Conservation (phyloP, 345 rosid species). For the Clarkia xantiana region DNA sequence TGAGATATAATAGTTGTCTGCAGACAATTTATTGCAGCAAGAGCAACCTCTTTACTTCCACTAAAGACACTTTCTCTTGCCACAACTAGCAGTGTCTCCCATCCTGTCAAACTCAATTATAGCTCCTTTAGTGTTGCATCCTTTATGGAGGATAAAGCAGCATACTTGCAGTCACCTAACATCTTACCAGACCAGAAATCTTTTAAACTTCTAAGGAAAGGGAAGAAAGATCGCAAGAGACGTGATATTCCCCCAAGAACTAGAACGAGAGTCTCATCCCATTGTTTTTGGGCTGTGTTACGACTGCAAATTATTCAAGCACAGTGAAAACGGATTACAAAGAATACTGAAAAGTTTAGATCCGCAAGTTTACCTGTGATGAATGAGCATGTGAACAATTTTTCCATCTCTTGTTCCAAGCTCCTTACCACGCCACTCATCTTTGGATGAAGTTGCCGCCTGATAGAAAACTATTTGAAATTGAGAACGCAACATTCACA, state of each 20-base stretch:
- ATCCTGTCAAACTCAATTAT: constrained; percentile 34
- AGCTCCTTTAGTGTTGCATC: background rate
- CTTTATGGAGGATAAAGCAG: background rate
- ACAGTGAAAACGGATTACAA: constrained; percentile 3
- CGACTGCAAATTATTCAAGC: constrained; percentile 47
- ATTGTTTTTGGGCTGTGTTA: constrained; percentile 93
- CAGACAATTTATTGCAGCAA: constrained; percentile 83
- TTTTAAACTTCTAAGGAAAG: constrained; percentile 56
- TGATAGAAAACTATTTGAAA: constrained; percentile 14
- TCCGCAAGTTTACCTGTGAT: constrained; percentile 53
- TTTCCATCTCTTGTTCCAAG: constrained; percentile 91
- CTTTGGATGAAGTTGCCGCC: constrained; percentile 98
- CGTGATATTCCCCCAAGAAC: constrained; percentile 95
- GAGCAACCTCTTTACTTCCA: constrained; percentile 87
- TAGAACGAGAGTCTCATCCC: constrained; percentile 97
- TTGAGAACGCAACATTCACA: background rate
- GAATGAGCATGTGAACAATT: constrained; percentile 95
- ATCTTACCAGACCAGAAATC: constrained; percentile 83
- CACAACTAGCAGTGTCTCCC: constrained; percentile 76
- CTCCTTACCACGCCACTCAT: constrained; percentile 98
- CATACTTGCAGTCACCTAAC: background rate
- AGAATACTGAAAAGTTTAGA: constrained; percentile 3
- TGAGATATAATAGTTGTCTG: constrained; percentile 76
- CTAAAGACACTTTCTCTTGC: constrained; percentile 63
- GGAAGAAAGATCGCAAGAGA: constrained; percentile 81